A percentile compares a stretch with the other conserved stretches of the same genome.
Conservation (phyloP, 2,329 filamentous ascomycete species). For the Catunica adiposa region DNA sequence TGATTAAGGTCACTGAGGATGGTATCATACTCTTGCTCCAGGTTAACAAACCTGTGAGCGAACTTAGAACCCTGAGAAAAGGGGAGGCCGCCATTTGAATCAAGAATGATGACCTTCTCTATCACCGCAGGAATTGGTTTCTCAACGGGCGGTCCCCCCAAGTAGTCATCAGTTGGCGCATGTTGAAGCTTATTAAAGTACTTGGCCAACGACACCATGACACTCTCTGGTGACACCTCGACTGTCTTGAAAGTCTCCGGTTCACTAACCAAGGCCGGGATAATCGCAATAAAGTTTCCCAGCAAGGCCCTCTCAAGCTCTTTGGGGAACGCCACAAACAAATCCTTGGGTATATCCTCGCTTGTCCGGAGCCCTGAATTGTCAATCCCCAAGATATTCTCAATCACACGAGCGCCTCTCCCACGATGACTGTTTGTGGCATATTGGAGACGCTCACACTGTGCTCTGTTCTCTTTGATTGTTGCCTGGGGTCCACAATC, state of each 20-base stretch:
- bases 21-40: constrained; percentile 70
- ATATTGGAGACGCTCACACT: constrained; percentile 57
- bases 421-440: constrained; percentile 56
- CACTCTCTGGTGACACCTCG: constrained; percentile 35
- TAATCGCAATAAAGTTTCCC: constrained; percentile 6
- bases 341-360: background rate
- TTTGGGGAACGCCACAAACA: constrained; percentile 8
- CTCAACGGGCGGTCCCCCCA: background rate
- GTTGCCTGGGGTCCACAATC: constrained; percentile 42
- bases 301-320: constrained; percentile 9
- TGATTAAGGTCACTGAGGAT: constrained; percentile 35
- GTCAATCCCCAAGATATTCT: constrained; percentile 23
- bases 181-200: constrained; percentile 56
- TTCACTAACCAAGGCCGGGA: constrained; percentile 11
- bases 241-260: constrained; percentile 8
- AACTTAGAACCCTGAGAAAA: constrained; percentile 29
- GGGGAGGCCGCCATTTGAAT: constrained; percentile 74
- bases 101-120: constrained; percentile 77
- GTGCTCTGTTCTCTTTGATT: constrained; percentile 33
- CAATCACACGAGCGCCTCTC: constrained; percentile 51
- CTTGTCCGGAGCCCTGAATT: background rate
- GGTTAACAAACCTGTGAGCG: constrained; percentile 56
- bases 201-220: constrained; percentile 59
- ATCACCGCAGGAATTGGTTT: constrained; percentile 38
- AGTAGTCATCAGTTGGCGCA: constrained; percentile 6